phyloP scores from a whole-genome alignment of 202 grass and related monocot species.

The Thinopyrum obtusiflorum region DNA sequence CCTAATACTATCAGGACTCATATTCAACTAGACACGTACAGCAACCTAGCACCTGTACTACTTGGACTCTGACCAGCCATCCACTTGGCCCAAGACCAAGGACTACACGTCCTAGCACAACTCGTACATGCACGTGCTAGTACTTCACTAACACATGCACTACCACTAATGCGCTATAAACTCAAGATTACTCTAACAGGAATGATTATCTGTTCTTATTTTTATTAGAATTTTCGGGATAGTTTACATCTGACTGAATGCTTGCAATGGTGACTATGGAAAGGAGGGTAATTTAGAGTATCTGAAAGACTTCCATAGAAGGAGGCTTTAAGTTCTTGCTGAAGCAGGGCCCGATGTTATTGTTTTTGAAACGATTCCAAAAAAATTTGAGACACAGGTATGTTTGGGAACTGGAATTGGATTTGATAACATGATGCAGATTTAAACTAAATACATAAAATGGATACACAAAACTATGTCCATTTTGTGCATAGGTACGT shows the following conservation, averaged over 20 bases:
- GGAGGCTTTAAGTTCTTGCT: conserved; percentile 67
- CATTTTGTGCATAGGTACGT: not conserved
- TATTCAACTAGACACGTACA: too few species aligned
- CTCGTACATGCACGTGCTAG: too few species aligned
- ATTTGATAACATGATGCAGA: not conserved
- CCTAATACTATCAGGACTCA: too few species aligned
- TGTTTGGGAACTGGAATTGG: not conserved
- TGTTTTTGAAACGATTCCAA: conserved; percentile 88
- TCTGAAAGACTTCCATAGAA: conserved; percentile 74
- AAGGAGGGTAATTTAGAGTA: conserved; percentile 44
- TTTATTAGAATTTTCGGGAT: not conserved
- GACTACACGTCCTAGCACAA: too few species aligned
- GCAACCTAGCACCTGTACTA: too few species aligned
- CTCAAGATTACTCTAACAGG: not conserved
- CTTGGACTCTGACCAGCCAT: too few species aligned
- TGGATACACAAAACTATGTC: not conserved
- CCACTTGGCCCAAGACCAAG: too few species aligned
- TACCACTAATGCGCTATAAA: too few species aligned
- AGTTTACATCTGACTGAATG: conserved; percentile 21
- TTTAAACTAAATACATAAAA: not conserved
- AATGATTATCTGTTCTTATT: conserved; percentile 1
- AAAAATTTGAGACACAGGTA: conserved; percentile 91
- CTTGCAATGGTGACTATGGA: conserved; percentile 73
- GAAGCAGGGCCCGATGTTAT: conserved; percentile 75
- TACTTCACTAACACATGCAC: too few species aligned